Evolutionary conservation across 495 filamentous ascomycete genomes (phyloP).

Genomic region (Trichoderma gamsii): DNA sequence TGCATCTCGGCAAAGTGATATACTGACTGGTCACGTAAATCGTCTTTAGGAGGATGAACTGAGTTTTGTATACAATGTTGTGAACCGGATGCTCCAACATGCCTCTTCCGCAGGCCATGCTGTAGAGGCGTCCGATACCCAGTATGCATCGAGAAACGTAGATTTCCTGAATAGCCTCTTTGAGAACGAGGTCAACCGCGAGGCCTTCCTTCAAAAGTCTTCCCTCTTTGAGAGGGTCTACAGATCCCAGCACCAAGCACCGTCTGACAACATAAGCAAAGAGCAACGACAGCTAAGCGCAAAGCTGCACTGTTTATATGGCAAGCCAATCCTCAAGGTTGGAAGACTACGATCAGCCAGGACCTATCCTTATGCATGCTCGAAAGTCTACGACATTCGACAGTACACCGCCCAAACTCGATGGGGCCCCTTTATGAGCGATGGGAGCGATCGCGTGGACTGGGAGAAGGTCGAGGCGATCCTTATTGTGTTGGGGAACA

Average conservation of each 20-base stretch:
- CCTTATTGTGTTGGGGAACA: conserved; percentile 52
- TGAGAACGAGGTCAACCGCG: conserved; percentile 30
- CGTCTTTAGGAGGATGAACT: conserved; percentile 27
- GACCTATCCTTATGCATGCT: conserved; percentile 50
- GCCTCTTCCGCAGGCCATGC: conserved; percentile 22
- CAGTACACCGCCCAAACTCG: conserved; percentile 48
- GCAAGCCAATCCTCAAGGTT: conserved; percentile 37
- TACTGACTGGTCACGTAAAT: not conserved
- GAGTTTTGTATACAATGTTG: conserved; percentile 33
- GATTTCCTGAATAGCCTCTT: conserved; percentile 42
- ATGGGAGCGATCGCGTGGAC: conserved; percentile 48
- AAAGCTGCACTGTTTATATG: conserved; percentile 57
- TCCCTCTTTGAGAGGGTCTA: conserved; percentile 45
- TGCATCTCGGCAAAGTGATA: not conserved
- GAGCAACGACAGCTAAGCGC: conserved; percentile 50
- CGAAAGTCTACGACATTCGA: conserved; percentile 59
- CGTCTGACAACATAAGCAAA: conserved; percentile 17
- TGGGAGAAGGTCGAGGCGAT: conserved; percentile 68
- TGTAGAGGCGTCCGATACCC: conserved; percentile 21
- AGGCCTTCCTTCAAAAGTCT: conserved; percentile 45
- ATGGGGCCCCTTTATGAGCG: conserved; percentile 59
- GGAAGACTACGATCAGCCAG: conserved; percentile 25
- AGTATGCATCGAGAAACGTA: conserved; percentile 39
- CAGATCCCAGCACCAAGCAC: not conserved
- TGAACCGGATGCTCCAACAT: conserved; percentile 32